Base-by-base conservation (phyloP, 257 asterid species). In the Voacanga thouarsii region DNA sequence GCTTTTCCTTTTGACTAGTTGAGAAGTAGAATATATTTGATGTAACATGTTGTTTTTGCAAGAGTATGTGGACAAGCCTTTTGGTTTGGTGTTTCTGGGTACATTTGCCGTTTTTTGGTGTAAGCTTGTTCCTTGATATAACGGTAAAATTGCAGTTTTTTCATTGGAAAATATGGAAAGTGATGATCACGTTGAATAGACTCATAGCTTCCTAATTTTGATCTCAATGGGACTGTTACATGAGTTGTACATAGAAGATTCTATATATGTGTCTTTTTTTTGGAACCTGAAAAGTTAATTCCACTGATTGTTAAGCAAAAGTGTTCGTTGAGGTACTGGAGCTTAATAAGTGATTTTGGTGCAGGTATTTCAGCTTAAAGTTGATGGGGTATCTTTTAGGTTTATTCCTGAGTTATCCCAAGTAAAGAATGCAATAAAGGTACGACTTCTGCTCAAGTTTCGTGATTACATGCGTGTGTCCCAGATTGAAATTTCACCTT, bases 371-470 rank as follows among this genome's bases (percentile, higher is more conserved):
- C 96, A 91, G 85, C 95, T 90, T 78, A 91, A 90, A 78, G 94
- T 93, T 73, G 94, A 93, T 65, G 99, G 99, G 0, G 92, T 95
- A 84, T 91, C 98, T 68, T 91, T 95, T 75, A 88, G 99, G 82
- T 83, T 95, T 87, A 83, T 95, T 61, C 98, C 99, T 0, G 99
- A 95, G 87, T 90, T 93, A 80, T 90, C 94, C 45, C 98, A 95
- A 89, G 88, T 95, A 82, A 82, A 76, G 88, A 85, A 93, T 83
- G 99, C 99, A 44, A 77, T 95, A 80, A 82, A 81, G 93, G 99
- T 95, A 47, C 83, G 87, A 61, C 75, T 30, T 79, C 70, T 73
- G 61, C 24, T 71, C 24, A 45, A 18, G 45, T 30, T 21, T 24
- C 26, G 1, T 47, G 23, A 45, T 44, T 53, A 33, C 18, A 49